Percentiles rank a stretch among this genome's conserved stretches.
These are phyloP conservation scores for Daldinia sp. DNA, from an alignment of 2,329 filamentous ascomycete species.

Conservation along the genomic window DNA sequence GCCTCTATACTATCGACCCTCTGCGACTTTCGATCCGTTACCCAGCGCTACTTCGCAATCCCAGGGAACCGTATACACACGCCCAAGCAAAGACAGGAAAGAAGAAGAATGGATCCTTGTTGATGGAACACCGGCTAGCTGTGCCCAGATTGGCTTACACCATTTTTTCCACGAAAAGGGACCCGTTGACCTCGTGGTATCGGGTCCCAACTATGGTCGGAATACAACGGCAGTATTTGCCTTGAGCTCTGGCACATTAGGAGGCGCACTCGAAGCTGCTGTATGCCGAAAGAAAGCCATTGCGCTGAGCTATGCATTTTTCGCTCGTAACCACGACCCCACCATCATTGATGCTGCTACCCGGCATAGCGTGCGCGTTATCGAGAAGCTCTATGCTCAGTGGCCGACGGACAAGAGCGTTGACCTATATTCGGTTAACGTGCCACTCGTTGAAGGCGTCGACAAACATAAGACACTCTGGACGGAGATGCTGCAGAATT, in stretches of 20 bases:
- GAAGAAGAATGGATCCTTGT: constrained; percentile 83
- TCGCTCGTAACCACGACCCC: constrained; percentile 82
- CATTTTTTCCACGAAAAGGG: constrained; percentile 79
- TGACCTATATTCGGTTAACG: constrained; percentile 91
- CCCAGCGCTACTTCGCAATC: constrained; percentile 51
- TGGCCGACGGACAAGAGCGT: constrained; percentile 73
- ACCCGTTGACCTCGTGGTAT: constrained; percentile 78
- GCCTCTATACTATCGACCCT: constrained; percentile 80
- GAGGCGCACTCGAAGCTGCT: constrained; percentile 79
- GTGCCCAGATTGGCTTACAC: constrained; percentile 82
- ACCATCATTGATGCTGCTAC: constrained; percentile 81
- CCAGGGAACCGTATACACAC: constrained; percentile 70
- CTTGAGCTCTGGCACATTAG: constrained; percentile 78
- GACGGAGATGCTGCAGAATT: constrained; percentile 88
- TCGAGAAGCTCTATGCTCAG: constrained; percentile 79
- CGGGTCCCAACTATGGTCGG: constrained; percentile 83
- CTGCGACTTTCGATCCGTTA: constrained; percentile 49
- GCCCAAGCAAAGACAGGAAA: constrained; percentile 55
- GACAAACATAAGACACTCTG: constrained; percentile 77
- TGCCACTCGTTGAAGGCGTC: constrained; percentile 82
- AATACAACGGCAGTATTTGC: constrained; percentile 85
- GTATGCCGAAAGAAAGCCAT: constrained; percentile 75
- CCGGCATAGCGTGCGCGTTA: constrained; percentile 75
- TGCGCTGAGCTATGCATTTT: constrained; percentile 91
- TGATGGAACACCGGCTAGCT: constrained; percentile 81